A percentile compares a stretch with the other conserved stretches of the same genome.
phyloP scores from a whole-genome alignment of 331 rosid species.

The Arachis monticola region DNA sequence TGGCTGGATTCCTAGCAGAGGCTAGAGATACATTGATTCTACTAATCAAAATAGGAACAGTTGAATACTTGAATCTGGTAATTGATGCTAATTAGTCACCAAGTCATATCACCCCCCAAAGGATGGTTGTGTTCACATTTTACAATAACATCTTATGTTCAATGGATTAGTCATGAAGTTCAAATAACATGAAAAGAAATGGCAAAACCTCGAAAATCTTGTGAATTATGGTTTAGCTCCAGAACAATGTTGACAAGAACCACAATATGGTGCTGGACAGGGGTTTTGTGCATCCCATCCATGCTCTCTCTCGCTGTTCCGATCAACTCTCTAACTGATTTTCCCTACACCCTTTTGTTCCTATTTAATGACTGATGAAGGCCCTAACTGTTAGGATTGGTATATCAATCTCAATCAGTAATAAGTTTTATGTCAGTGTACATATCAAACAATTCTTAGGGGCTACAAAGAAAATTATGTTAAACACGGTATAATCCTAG shows the following conservation, averaged over 20 bases:
- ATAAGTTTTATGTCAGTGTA: background rate
- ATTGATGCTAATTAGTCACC: background rate
- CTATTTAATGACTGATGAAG: too few species aligned
- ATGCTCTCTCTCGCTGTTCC: too few species aligned
- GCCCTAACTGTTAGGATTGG: too few species aligned
- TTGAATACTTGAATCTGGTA: background rate
- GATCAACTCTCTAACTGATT: too few species aligned
- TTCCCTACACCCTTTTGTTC: too few species aligned
- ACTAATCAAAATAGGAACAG: background rate
- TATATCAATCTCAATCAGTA: too few species aligned
- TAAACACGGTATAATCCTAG: background rate
- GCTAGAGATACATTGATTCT: background rate
- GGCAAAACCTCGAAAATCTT: too few species aligned
- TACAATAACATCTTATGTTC: background rate
- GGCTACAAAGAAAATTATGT: slow-evolving; percentile 9
- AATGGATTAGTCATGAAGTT: background rate
- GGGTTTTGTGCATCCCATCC: too few species aligned
- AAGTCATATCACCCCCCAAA: background rate
- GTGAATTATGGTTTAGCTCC: too few species aligned
- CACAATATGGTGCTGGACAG: too few species aligned
- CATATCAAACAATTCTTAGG: background rate
- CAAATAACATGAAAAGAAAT: too few species aligned
- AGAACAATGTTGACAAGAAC: too few species aligned
- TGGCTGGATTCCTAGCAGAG: background rate
- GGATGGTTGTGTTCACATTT: background rate